Conservation (phyloP, 169 alveolate genomes). For the Nephromyces sp. region DNA sequence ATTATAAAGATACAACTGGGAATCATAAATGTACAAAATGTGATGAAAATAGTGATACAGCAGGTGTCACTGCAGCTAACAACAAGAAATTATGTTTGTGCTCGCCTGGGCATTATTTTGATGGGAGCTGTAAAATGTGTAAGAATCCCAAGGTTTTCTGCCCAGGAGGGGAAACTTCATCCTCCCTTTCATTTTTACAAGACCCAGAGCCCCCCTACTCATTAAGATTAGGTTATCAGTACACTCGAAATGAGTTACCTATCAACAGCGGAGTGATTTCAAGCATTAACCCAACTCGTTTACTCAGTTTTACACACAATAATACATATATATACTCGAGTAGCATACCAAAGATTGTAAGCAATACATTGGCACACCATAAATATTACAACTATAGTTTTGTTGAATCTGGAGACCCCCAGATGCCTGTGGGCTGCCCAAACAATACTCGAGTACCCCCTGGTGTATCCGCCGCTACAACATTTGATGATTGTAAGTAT, state of each 20-base stretch:
- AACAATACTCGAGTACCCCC: constrained; percentile 56
- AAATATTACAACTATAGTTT: too few relatives aligned
- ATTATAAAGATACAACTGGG: constrained; percentile 49
- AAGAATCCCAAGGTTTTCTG: constrained; percentile 47
- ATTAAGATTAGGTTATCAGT: too few relatives aligned
- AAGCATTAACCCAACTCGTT: background rate
- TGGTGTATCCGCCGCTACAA: constrained; percentile 59
- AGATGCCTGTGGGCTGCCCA: constrained; percentile 51
- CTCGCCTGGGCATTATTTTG: constrained; percentile 56
- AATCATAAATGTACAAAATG: constrained; percentile 58
- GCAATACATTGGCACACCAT: too few relatives aligned
- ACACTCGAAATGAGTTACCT: constrained; percentile 6
- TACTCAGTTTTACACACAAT: background rate
- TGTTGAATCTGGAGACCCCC: background rate
- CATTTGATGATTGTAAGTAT: constrained; percentile 51
- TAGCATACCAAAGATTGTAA: constrained; percentile 3
- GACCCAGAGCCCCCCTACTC: too few relatives aligned
- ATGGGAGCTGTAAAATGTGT: constrained; percentile 55
- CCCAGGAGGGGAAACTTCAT: constrained; percentile 58
- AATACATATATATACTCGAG: constrained; percentile 5
- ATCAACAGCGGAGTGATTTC: background rate
- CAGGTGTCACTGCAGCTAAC: constrained; percentile 48
- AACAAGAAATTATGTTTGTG: constrained; percentile 45
- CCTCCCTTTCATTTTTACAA: too few relatives aligned
- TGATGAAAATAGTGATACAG: constrained; percentile 54